Evolutionary conservation across 2,329 filamentous ascomycete genomes (phyloP), one percentile per base, ranked within the genome.

Genomic region (Ophiocordyceps unilateralis): DNA sequence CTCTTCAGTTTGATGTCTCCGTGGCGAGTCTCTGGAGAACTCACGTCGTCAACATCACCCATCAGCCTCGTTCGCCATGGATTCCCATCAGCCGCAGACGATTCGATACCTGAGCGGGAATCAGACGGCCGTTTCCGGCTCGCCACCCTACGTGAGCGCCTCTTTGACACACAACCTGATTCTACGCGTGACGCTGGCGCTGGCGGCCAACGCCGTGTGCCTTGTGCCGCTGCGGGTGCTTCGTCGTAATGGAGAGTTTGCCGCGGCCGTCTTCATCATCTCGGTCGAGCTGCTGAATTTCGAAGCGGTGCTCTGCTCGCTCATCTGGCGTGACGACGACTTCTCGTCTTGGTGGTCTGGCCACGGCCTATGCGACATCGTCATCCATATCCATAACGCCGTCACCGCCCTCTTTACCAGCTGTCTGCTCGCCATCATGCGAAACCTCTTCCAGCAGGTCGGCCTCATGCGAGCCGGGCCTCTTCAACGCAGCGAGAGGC

Each of bases 361-460:
- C 41, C 53, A 59, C 21, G 70, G 69, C 17, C 64, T 70, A 55
- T 78, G 74, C 50, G 73, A 78, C 49, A 10, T 74, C 28, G 62
- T 70, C 49, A 52, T 63, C 12, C 71, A 67, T 34, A 54, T 67
- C 23, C 62, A 70, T 47, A 71, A 71, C 46, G 58, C 66, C 50
- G 45, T 39, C 44, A 62, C 69, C 36, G 64, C 65, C 1, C 50
- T 69, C 37, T 76, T 66, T 52, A 61, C 62, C 36, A 66, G 67
- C n/a, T 66, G 67, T 30, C 58, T 74, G 39, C 66, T 74, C 41
- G 67, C 69, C 52, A 67, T 74, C 45, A 70, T 76, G 64, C 65
- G 66, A 14, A 68, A 72, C 39, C 62, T 77, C 10, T 63, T 72
- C 14, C 54, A 60, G 32, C 70, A 72, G 50, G 63, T 77, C 43